A percentile compares a stretch with the other conserved stretches of the same genome.
phyloP scores from a whole-genome alignment of 345 rosid genomes.

The Citrus mangshanensis region DNA sequence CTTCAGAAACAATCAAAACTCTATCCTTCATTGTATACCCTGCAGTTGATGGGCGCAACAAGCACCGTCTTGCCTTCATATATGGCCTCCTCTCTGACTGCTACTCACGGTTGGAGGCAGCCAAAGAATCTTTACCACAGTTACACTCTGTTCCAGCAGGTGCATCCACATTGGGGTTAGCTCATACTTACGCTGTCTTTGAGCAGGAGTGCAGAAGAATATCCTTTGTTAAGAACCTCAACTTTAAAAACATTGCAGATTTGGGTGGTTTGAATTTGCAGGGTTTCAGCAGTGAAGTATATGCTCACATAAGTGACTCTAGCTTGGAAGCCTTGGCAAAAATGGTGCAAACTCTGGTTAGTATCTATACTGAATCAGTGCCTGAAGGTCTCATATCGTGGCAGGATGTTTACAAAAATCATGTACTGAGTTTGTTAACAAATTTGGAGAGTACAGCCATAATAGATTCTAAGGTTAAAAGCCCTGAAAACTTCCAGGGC shows the following conservation, averaged over 20 bases:
- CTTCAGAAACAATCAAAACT: constrained; percentile 60
- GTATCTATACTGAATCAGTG: constrained; percentile 37
- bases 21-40: constrained; percentile 65
- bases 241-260: constrained; percentile 77
- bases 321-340: constrained; percentile 80
- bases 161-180: constrained; percentile 33
- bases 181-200: constrained; percentile 50
- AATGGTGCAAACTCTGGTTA: constrained; percentile 59
- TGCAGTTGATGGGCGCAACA: constrained; percentile 75
- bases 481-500: constrained; percentile 66
- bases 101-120: constrained; percentile 55
- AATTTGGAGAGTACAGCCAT: constrained; percentile 44
- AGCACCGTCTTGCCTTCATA: constrained; percentile 69
- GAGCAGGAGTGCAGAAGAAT: constrained; percentile 78
- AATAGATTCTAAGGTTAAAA: constrained; percentile 40
- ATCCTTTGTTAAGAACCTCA: constrained; percentile 67
- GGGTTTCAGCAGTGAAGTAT: constrained; percentile 63
- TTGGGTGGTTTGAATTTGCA: constrained; percentile 63
- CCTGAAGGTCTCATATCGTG: constrained; percentile 55
- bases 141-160: constrained; percentile 24
- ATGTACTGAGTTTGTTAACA: constrained; percentile 46
- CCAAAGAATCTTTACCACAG: constrained; percentile 36
- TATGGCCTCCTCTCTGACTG: constrained; percentile 77
- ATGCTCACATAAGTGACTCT: constrained; percentile 47
- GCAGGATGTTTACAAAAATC: constrained; percentile 74